Evolutionary conservation across 495 filamentous ascomycete genomes (phyloP).

Genomic region (Penicillium parvum): DNA sequence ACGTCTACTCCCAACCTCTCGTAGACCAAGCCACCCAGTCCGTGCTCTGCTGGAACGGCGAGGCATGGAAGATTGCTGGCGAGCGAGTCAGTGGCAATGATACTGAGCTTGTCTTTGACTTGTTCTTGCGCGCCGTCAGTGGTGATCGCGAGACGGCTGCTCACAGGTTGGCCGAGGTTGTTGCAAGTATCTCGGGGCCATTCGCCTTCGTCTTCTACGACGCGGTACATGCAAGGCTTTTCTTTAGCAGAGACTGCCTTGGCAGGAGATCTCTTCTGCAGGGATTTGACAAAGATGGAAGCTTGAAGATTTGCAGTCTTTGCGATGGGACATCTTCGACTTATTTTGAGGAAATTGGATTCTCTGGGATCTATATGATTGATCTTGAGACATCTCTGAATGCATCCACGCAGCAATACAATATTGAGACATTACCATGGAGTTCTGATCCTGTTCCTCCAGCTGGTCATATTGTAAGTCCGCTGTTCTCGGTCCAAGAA

Average conservation of each 20-base stretch:
- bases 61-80: slow-evolving; percentile 77
- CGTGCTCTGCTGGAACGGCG: slow-evolving; percentile 96
- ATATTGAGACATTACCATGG: slow-evolving; percentile 33
- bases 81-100: slow-evolving; percentile 64
- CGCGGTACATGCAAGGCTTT: slow-evolving; percentile 52
- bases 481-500: not conserved
- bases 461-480: slow-evolving; percentile 38
- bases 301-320: slow-evolving; percentile 70
- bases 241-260: slow-evolving; percentile 79
- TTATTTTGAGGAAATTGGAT: slow-evolving; percentile 75
- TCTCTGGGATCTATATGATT: slow-evolving; percentile 69
- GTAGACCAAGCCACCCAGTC: slow-evolving; percentile 56
- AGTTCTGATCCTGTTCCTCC: slow-evolving; percentile 17
- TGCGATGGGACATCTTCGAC: slow-evolving; percentile 49
- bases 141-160: slow-evolving; percentile 15
- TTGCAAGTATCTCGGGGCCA: slow-evolving; percentile 71
- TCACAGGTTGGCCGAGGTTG: slow-evolving; percentile 43
- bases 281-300: slow-evolving; percentile 38
- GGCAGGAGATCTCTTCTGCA: slow-evolving; percentile 78
- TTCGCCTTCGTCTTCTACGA: slow-evolving; percentile 93
- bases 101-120: slow-evolving; percentile 62
- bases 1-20: slow-evolving; percentile 70
- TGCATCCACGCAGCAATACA: slow-evolving; percentile 8
- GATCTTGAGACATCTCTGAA: slow-evolving; percentile 39
- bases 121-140: slow-evolving; percentile 50